Base-by-base conservation (phyloP, 2,329 filamentous ascomycete species). In the Sclerotinia trifoliorum region DNA sequence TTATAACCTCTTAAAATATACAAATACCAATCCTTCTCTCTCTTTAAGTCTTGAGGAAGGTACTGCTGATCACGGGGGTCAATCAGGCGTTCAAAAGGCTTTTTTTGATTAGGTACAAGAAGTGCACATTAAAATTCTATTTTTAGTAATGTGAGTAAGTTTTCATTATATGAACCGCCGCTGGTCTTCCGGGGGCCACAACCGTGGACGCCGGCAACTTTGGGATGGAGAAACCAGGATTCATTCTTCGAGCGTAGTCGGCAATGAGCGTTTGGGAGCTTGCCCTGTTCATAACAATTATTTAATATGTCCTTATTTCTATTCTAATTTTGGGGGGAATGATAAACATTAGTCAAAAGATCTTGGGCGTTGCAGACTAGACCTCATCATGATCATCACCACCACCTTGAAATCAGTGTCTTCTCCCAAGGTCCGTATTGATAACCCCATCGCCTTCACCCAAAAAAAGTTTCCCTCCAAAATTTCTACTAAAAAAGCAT, bases 61-160 rank as follows among this genome's bases (percentile, higher is more conserved):
- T 35, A 49, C 42, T 46, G 62, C 65, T 35, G 52, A 65, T 10
- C 24, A 56, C 24, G 44, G 35, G 15, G 46, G 42, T 15, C 55
- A 68, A 61, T 61, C 70, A 62, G 68, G 71, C 21, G 70, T 68
- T 42, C 72, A 66, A 66, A 69, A 54, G 29, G 68, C 72, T 24
- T 70, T 51, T 55, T 58, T 64, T 55, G 73, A 71, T 67, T 67
- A 68, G 5, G 8, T 7, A 7, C 70, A n/a, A 69, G 85, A 5
- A 83, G 84, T 15, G 87, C 85, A 55, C 84, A 87, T 70, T 86
- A 85, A 70, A 83, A 86, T 81, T 83, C 84, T 4, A 85, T 87
- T 75, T 75, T 87, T 17, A 84, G 86, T 72, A 84, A 87, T 77
- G 84, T 86, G 72, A 80, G 83, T 64, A 29, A 0, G 8, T 10